phyloP scores from a whole-genome alignment of 2,329 filamentous ascomycete genomes.

The Penicillium hesseltinei region DNA sequence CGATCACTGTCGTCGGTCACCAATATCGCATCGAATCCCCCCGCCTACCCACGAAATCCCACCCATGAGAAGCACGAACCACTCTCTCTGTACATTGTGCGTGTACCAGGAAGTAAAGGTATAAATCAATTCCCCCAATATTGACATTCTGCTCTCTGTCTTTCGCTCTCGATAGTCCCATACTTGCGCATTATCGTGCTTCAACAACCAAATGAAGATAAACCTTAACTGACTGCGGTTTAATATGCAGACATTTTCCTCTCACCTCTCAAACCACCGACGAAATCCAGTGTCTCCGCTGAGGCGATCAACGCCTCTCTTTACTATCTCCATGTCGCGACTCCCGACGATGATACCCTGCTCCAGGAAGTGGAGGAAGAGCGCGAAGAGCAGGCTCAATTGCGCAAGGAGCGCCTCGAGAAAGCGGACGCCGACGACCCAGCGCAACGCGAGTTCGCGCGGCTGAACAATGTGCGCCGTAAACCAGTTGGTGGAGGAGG shows the following conservation, averaged over 20 bases:
- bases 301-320: constrained; percentile 84
- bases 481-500: constrained; percentile 35
- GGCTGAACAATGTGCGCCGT: constrained; percentile 40
- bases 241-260: constrained; percentile 74
- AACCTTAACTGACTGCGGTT: constrained; percentile 17
- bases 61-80: constrained; percentile 67
- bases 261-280: constrained; percentile 81
- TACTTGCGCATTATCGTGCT: constrained; percentile 3
- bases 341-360: constrained; percentile 54
- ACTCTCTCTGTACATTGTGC: constrained; percentile 83
- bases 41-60: constrained; percentile 77
- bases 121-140: constrained; percentile 19
- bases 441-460: constrained; percentile 29
- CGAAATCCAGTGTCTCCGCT: constrained; percentile 77
- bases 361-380: constrained; percentile 41
- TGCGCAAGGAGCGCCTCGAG: constrained; percentile 26
- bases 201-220: constrained; percentile 8
- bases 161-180: background rate
- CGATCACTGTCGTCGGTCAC: constrained; percentile 79
- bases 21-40: constrained; percentile 78
- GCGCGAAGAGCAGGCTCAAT: constrained; percentile 29
- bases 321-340: constrained; percentile 84
- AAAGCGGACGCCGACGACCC: constrained; percentile 22
- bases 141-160: background rate
- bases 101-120: constrained; percentile 90